Percentiles rank a stretch among this genome's conserved stretches.
These are phyloP conservation scores for Pharnaceum exiguum DNA, from an alignment of 148 eudicot genomes.

Conservation along the genomic window DNA sequence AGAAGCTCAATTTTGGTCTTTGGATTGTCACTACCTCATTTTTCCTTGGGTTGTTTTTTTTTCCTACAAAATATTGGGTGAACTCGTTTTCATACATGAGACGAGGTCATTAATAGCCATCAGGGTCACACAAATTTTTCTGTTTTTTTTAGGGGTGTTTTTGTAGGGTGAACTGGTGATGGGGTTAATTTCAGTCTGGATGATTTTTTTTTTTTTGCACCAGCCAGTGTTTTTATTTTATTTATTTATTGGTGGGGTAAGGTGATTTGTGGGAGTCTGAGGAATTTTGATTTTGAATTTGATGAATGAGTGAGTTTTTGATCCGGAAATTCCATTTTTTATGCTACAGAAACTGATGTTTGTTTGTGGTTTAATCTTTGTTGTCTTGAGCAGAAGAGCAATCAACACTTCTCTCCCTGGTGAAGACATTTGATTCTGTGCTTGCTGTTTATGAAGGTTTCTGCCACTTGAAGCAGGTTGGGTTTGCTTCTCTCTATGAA, in stretches of 20 bases:
- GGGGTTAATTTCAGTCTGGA: not conserved
- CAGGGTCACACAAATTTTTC: not conserved
- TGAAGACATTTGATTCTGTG: conserved; percentile 66
- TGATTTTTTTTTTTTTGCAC: no score
- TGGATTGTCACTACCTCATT: no score
- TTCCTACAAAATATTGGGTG: no score
- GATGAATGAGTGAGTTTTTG: no score
- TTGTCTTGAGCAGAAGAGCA: conserved; percentile 29
- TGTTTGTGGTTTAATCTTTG: not conserved
- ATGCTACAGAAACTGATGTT: not conserved
- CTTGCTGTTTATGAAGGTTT: conserved; percentile 84
- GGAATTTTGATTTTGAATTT: no score
- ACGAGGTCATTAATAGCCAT: no score
- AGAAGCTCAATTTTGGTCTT: no score
- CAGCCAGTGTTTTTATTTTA: no score
- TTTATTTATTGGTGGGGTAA: no score
- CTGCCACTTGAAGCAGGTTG: conserved; percentile 78
- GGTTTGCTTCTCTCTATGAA: conserved; percentile 1
- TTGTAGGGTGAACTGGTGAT: not conserved
- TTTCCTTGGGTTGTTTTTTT: no score
- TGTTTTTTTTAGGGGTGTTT: not conserved
- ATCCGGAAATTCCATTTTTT: not conserved
- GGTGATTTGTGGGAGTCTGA: no score
- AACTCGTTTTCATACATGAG: no score
- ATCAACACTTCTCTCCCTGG: conserved; percentile 51